These are phyloP conservation scores for Fraxinus albicans DNA, from an alignment of 305 asterid species.

Conservation along the genomic window DNA sequence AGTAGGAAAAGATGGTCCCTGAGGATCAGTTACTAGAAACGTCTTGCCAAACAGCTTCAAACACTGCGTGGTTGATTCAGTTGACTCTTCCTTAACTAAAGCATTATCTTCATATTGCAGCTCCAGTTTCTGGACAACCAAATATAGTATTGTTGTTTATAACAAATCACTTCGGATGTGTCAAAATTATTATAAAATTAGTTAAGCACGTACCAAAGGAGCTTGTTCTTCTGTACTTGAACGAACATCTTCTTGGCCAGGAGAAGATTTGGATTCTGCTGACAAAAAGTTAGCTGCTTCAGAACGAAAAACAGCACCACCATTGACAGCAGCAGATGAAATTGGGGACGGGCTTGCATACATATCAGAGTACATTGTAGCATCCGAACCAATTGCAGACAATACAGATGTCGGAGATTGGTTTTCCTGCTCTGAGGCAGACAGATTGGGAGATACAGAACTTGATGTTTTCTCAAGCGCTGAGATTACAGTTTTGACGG, in stretches of 20 bases:
- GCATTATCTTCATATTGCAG: slow-evolving; percentile 18
- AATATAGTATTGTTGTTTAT: neutral
- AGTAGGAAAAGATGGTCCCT: slow-evolving; percentile 20
- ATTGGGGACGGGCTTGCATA: slow-evolving; percentile 30
- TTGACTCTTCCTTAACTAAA: slow-evolving; percentile 22
- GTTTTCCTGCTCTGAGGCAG: slow-evolving; percentile 35
- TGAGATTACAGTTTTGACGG: slow-evolving; percentile 30
- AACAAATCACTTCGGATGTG: neutral
- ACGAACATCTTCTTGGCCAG: slow-evolving; percentile 34
- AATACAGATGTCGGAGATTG: slow-evolving; percentile 77
- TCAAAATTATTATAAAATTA: neutral
- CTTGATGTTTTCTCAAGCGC: slow-evolving; percentile 34
- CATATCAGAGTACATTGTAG: slow-evolving; percentile 18
- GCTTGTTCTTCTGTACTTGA: slow-evolving; percentile 43
- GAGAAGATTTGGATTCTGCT: slow-evolving; percentile 29
- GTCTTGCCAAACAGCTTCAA: slow-evolving; percentile 90
- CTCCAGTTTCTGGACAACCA: slow-evolving; percentile 34
- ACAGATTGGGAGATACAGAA: slow-evolving; percentile 30
- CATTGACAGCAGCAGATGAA: slow-evolving; percentile 28
- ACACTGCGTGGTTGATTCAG: slow-evolving; percentile 27
- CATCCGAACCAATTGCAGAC: slow-evolving; percentile 57
- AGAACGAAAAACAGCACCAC: slow-evolving; percentile 13
- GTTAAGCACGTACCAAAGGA: slow-evolving; percentile 37
- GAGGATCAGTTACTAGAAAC: slow-evolving; percentile 42
- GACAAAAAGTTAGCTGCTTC: slow-evolving; percentile 33